Evolutionary conservation across 768 basidiomycete species (phyloP), one percentile per base, ranked within the genome.

Genomic region (Collybiopsis confluens): DNA sequence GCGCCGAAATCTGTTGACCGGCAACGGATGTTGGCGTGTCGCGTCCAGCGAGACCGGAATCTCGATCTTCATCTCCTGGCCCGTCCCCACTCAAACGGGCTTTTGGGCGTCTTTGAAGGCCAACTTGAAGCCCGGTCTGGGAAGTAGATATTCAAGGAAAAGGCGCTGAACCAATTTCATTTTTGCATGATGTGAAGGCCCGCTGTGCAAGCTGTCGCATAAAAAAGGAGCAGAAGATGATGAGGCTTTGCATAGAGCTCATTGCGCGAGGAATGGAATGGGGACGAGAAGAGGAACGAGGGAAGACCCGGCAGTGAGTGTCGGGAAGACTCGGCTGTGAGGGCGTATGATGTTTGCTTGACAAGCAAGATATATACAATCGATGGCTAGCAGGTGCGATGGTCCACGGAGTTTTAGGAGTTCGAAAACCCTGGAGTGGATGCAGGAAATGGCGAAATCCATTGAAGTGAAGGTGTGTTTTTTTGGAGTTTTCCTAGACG

Each of bases 181-280:
- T 91, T 93, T 61, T 75, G 80, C 20, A 77, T 89, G 73, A 80
- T 15, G 66, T 92, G 21, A 76, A 78, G 41, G 83, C 85, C 16
- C 82, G 0, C 65, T 74, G 1, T 93, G 91, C 65, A 73, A 75
- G 45, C 70, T 93, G 8, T 83, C 90, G 6, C 93, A 91, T 62
- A 92, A 85, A 0, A 82, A 77, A 59, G 91, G 89, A 10, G 87
- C 89, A 1, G 80, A 81, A 1, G 90, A 88, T 55, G 91, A 93
- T 58, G 90, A 92, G 66, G 71, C 66, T 2, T 70, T 93, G 28
- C 91, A 93, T 66, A 79, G 81, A 36, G 68, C 79, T 0, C 92
- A 93, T 64, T 93, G 92, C 58, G 69, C 72, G 3, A 74, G 90
- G 90, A 1, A 82, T 90, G 77, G 90, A 92, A 58, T 93, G 92